A percentile compares a stretch with the other conserved stretches of the same genome.
These are phyloP conservation scores for Endoconidiophora laricicola DNA, from an alignment of 2,329 filamentous ascomycete species.

Conservation along the genomic window DNA sequence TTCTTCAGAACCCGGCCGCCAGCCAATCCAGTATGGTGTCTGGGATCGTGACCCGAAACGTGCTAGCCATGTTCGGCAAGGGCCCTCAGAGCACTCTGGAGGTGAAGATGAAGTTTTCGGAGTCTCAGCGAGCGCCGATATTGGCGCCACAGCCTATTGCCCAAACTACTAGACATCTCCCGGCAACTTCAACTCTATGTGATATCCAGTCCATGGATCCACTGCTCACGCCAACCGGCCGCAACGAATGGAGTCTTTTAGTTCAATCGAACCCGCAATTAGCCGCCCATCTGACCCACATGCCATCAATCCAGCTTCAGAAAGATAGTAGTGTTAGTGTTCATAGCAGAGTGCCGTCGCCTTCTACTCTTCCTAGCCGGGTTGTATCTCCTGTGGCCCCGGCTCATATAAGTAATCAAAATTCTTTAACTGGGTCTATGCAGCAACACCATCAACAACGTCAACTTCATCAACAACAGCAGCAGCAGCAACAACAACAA, in stretches of 20 bases:
- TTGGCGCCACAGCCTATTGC: constrained; percentile 14
- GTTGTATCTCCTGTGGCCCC: not conserved
- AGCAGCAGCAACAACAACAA: not conserved
- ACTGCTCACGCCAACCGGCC: constrained; percentile 38
- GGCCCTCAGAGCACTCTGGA: constrained; percentile 79
- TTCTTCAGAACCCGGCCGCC: constrained; percentile 32
- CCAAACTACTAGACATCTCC: not conserved
- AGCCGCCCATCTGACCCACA: constrained; percentile 15
- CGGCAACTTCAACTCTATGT: not conserved
- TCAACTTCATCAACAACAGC: not conserved
- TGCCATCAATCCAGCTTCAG: not conserved
- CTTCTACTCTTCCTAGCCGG: not conserved
- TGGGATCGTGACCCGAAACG: constrained; percentile 75
- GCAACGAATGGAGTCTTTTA: constrained; percentile 63
- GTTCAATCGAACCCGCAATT: constrained; percentile 51
- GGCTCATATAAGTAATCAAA: not conserved
- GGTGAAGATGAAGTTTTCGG: constrained; percentile 75
- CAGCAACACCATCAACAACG: not conserved
- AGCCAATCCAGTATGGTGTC: constrained; percentile 54
- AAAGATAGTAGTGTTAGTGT: not conserved
- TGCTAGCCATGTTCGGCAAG: constrained; percentile 68
- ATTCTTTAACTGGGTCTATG: not conserved
- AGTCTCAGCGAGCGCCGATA: constrained; percentile 22
- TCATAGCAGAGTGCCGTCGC: not conserved
- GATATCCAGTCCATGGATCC: constrained; percentile 18